phyloP scores from a whole-genome alignment of 352 stramenopile genomes.

The Phytophthora macrochlamydospora region DNA sequence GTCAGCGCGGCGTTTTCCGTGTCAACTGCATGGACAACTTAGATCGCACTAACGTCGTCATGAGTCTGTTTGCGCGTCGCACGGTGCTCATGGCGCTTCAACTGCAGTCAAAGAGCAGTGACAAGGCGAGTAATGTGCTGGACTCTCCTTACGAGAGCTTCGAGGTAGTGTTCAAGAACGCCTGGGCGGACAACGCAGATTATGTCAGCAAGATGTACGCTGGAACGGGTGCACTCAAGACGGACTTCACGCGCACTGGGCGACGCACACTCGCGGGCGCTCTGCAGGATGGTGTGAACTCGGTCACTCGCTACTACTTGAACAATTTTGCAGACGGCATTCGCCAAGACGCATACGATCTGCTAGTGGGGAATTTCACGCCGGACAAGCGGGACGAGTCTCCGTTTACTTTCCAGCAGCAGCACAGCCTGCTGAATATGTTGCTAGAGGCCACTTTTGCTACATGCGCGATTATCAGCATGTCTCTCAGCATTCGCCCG shows the following conservation, averaged over 20 bases:
- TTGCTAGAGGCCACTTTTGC: slow-evolving; percentile 58
- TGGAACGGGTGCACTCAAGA: slow-evolving; percentile 95
- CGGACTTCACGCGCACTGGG: slow-evolving; percentile 95
- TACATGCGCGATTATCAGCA: slow-evolving; percentile 56
- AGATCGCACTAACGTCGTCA: slow-evolving; percentile 91
- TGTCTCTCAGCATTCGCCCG: slow-evolving; percentile 66
- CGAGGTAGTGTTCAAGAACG: slow-evolving; percentile 80
- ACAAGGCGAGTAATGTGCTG: slow-evolving; percentile 72
- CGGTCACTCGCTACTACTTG: slow-evolving; percentile 93
- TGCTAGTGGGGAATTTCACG: slow-evolving; percentile 85
- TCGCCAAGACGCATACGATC: slow-evolving; percentile 93
- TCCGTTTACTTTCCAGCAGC: slow-evolving; percentile 85
- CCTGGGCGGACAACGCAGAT: slow-evolving; percentile 97
- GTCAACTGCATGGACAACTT: slow-evolving; percentile 99
- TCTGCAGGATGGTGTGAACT: slow-evolving; percentile 95
- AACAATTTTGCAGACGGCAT: slow-evolving; percentile 97
- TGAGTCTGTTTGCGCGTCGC: slow-evolving; percentile 89
- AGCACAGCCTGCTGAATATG: slow-evolving; percentile 74
- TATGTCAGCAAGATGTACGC: slow-evolving; percentile 94
- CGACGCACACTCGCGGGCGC: slow-evolving; percentile 92
- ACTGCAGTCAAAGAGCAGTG: slow-evolving; percentile 59
- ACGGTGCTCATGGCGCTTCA: slow-evolving; percentile 81
- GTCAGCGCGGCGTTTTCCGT: slow-evolving; percentile 92
- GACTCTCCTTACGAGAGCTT: slow-evolving; percentile 72
- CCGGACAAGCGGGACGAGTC: slow-evolving; percentile 82